Base-by-base conservation (phyloP, 192 early-diverging fungal species). In the Coemansia sp. region DNA sequence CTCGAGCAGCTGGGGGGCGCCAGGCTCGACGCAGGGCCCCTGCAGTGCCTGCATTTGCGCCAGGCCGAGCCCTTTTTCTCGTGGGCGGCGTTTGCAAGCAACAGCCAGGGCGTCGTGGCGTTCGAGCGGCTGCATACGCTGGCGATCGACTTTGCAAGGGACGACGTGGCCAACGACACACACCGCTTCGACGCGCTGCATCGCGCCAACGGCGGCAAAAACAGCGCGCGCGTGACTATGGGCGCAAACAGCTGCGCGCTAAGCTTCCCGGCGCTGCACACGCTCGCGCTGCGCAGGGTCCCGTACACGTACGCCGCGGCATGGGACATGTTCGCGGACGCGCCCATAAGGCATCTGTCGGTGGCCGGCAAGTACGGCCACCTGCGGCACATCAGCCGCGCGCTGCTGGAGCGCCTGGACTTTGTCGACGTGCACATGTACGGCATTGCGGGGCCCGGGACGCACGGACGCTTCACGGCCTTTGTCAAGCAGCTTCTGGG, bases 321-420 rank as follows among this genome's bases (percentile, higher is more conserved):
- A 6, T 79, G 77, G 77, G 24, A 63, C 5, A 79, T 79, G 77
- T 79, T 79, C 33, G 52, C 64, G n/a, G 68, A 57, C 10, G 55
- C 77, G 35, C 77, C 77, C 1, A n/a, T 79, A 0, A 51, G 44
- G 9, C 64, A 51, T 0, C 56, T 79, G 14, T 61, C 72, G 1
- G 51, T 79, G 1, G 72, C 77, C 3, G 77, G 77, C 34, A 73
- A 67, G 20, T 70, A 68, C 26, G 72, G 67, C 2, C 77, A 79
- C 18, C 55, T 74, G 12, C 68, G 77, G 12, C 64, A 79, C 30
- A 43, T 79, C 4, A 64, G 67, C 18, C 23, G 44, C 8, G 33
- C 62, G 6, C 55, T 79, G 11, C 41, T 79, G n/a, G 45, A 9
- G 1, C 6, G 18, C 0, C 43, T 79, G 24, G 57, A 70, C 18